Evolutionary conservation across 2,329 filamentous ascomycete genomes (phyloP), one percentile per base, ranked within the genome.

Genomic region (Nemania sp.): DNA sequence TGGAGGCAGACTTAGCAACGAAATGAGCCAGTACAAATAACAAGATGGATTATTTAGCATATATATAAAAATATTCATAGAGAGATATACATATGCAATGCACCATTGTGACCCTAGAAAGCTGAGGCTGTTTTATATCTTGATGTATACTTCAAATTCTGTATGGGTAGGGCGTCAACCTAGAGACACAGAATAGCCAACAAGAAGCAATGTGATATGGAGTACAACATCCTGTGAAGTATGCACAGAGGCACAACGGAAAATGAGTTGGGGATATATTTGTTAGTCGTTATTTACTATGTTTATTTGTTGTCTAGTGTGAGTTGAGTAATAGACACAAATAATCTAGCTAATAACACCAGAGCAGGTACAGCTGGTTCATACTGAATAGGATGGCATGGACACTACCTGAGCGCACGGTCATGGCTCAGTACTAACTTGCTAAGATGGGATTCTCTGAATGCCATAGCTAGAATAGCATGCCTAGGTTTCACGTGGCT

Each of bases 391-490:
- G n/a, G 32, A 15, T 26, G 24, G 3, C 32, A 35, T 47, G 26
- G 20, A 24, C 10, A 27, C 57, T 47, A 43, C 32, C 20, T 38
- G 22, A 11, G 13, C 11, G 32, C 43, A 20, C n/a, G 35, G 27
- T 32, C 22, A 29, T 22, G 54, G 43, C 6, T 58, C 53, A 27
- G 18, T 24, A 15, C 43, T 38, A 11, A 54, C 15, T 24, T 10
- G 8, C 5, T n/a, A 35, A 24, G 27, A 69, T 69, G 67, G 67
- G 57, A 67, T 67, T 70, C 47, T 11, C 1, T 8, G 45, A 69
- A 58, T 67, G 27, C 67, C 67, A 67, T 70, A 41, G 49, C 43
- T 3, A 43, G 11, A 70, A 70, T 51, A 51, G 67, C 67, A 66
- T 70, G 20, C 15, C 38, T 26, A 32, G n/a, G 55, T 61, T 27